Evolutionary conservation across 2,329 filamentous ascomycete species (phyloP).

Genomic region (Aspergillus neotritici): DNA sequence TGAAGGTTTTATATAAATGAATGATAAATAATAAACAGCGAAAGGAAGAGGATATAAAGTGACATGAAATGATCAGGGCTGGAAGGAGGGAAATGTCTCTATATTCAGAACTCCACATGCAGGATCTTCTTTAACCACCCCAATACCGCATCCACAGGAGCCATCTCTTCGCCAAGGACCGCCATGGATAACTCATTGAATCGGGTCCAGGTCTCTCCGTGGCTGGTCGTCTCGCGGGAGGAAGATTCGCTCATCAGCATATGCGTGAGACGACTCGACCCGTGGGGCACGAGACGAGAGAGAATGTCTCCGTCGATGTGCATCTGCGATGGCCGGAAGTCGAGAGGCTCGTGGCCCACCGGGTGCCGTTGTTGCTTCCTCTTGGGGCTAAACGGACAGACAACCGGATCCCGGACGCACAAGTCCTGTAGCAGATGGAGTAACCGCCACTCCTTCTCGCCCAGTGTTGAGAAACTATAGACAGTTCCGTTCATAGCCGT

Average conservation of each 20-base stretch:
- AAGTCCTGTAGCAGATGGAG: conserved; percentile 70
- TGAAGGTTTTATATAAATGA: neutral
- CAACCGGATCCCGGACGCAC: conserved; percentile 43
- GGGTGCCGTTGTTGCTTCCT: conserved; percentile 22
- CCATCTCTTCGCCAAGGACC: conserved; percentile 38
- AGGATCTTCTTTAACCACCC: conserved; percentile 32
- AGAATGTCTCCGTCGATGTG: conserved; percentile 66
- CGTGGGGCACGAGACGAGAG: conserved; percentile 47
- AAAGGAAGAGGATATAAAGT: conserved; percentile 3
- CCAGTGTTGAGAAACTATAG: conserved; percentile 63
- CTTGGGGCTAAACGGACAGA: conserved; percentile 48
- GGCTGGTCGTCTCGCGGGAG: too few relatives aligned
- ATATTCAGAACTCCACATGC: conserved; percentile 19
- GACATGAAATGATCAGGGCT: neutral
- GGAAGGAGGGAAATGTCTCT: neutral
- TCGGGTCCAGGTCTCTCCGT: conserved; percentile 23
- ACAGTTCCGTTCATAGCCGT: conserved; percentile 64
- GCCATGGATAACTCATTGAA: conserved; percentile 49
- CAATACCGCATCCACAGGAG: conserved; percentile 26
- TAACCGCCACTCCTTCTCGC: conserved; percentile 58
- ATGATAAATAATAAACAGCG: conserved; percentile 1
- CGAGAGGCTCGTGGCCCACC: conserved; percentile 36
- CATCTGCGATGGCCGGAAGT: conserved; percentile 45
- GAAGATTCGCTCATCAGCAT: conserved; percentile 22
- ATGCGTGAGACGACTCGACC: conserved; percentile 26